These are phyloP conservation scores for Maudiozyma saulgeensis DNA, from an alignment of 805 yeast genomes.

Conservation along the genomic window DNA sequence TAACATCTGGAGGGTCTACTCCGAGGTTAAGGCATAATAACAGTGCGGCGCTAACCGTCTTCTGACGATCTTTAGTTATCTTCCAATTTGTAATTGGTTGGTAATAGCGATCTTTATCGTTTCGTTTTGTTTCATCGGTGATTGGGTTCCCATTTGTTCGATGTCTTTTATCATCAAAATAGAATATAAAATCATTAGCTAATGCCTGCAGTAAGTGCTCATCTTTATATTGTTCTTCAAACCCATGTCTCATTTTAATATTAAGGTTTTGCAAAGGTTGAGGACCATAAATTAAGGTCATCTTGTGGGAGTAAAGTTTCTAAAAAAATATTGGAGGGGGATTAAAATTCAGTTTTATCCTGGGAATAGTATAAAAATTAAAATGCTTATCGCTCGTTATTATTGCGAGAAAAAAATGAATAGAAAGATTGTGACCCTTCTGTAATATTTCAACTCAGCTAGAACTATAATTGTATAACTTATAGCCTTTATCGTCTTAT, in stretches of 20 bases:
- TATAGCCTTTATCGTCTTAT: too few species aligned
- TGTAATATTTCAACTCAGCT: too few species aligned
- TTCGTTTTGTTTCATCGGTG: constrained; percentile 41
- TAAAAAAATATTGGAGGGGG: too few species aligned
- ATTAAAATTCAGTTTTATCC: too few species aligned
- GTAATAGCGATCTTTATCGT: constrained; percentile 38
- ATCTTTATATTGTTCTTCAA: constrained; percentile 42
- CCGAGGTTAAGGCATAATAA: constrained; percentile 86
- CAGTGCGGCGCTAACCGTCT: constrained; percentile 87
- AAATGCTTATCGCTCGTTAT: too few species aligned
- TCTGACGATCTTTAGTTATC: constrained; percentile 76
- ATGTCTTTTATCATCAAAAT: constrained; percentile 87
- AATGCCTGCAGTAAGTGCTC: constrained; percentile 46
- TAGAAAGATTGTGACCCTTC: too few species aligned
- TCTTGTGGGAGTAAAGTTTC: not conserved
- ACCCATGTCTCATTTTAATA: constrained; percentile 57
- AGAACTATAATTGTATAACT: too few species aligned
- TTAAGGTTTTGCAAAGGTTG: constrained; percentile 40
- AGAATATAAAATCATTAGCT: constrained; percentile 64
- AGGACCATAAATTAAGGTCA: constrained; percentile 27
- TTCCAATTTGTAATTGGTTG: constrained; percentile 87
- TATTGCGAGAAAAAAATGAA: too few species aligned
- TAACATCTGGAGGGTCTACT: constrained; percentile 94
- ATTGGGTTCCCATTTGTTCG: constrained; percentile 80
- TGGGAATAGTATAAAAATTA: too few species aligned